These are phyloP conservation scores for Aspergillus avenaceus DNA, from an alignment of 495 filamentous ascomycete genomes.

Conservation along the genomic window DNA sequence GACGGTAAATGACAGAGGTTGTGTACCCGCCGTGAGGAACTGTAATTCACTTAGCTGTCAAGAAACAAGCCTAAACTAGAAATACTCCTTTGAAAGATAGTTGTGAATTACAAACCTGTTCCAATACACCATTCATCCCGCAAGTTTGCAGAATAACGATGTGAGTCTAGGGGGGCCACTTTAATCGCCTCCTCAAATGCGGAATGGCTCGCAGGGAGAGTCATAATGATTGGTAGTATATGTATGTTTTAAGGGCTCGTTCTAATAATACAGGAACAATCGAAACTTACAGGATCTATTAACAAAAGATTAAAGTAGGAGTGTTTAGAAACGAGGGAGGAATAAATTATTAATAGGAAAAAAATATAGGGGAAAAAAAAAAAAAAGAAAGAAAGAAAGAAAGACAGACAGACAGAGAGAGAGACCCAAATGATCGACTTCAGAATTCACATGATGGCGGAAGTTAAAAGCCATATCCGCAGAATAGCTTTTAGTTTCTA, in stretches of 20 bases:
- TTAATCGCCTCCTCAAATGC: constrained; percentile 57
- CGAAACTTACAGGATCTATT: neutral
- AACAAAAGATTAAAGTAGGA: too few species aligned
- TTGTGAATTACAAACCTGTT: constrained; percentile 52
- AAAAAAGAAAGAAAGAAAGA: neutral
- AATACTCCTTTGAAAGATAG: too few species aligned
- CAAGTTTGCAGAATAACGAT: constrained; percentile 59
- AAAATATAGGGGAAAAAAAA: constrained; percentile 3
- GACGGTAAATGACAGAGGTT: constrained; percentile 57
- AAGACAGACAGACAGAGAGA: too few species aligned
- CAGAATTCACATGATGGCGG: too few species aligned
- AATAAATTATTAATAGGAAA: neutral
- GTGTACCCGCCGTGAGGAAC: constrained; percentile 85
- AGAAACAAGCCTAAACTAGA: too few species aligned
- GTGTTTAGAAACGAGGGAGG: neutral
- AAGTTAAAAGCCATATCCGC: too few species aligned
- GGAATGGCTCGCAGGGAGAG: constrained; percentile 17
- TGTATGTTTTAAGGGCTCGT: neutral
- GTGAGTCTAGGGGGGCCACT: constrained; percentile 49
- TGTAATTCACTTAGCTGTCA: constrained; percentile 23
- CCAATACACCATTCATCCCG: constrained; percentile 68
- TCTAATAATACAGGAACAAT: neutral
- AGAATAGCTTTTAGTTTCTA: constrained; percentile 73
- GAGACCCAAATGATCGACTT: too few species aligned
- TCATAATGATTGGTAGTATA: constrained; percentile 6